Conservation (phyloP, 306 rosid genomes). For the Alnus rubra region DNA sequence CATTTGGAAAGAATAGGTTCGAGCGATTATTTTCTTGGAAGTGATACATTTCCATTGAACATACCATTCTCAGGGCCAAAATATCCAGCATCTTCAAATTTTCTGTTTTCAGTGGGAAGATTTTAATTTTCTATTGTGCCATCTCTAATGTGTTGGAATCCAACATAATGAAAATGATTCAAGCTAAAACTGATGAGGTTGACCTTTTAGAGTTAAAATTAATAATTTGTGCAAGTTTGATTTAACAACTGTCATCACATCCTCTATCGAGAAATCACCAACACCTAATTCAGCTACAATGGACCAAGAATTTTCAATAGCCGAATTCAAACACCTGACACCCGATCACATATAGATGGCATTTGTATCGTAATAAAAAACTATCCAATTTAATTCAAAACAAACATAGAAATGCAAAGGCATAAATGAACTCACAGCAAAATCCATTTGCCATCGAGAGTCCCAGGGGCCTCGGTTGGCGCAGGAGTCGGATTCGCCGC, state of each 20-base stretch:
- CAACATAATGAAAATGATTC: too few species aligned
- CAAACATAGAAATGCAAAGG: background rate
- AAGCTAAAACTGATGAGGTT: too few species aligned
- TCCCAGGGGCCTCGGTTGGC: conserved; percentile 60
- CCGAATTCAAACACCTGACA: too few species aligned
- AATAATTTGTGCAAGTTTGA: too few species aligned
- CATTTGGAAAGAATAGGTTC: background rate
- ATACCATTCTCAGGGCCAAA: background rate
- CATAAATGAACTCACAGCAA: conserved; percentile 66
- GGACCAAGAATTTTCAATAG: too few species aligned
- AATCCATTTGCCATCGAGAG: conserved; percentile 86
- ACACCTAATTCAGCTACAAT: too few species aligned
- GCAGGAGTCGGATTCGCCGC: conserved; percentile 74
- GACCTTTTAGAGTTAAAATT: too few species aligned
- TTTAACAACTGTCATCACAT: too few species aligned
- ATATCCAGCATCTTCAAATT: background rate
- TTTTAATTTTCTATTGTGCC: too few species aligned
- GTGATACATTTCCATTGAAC: background rate
- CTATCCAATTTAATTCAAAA: background rate
- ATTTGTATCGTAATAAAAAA: background rate
- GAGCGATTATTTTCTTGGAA: background rate
- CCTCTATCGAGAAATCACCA: too few species aligned
- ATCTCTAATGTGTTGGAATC: too few species aligned
- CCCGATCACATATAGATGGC: background rate
- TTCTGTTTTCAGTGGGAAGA: too few species aligned